Base-by-base conservation (phyloP, 495 filamentous ascomycete species). In the Ramalina intermedia region DNA sequence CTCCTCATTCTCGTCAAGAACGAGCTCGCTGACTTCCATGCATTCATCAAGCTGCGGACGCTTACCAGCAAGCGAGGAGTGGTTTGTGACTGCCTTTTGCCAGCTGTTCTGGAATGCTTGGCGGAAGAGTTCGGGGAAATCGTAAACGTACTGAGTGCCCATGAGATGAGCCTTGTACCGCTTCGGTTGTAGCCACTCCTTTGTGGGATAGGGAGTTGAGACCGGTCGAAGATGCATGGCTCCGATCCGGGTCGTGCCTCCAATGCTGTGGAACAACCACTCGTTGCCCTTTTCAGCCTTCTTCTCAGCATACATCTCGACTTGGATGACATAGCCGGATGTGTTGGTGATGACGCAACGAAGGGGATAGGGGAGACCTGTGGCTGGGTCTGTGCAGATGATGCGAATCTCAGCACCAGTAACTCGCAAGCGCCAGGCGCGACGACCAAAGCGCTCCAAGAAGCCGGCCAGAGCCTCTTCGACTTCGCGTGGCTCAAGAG, bases 91-190 rank as follows among this genome's bases (percentile, higher is more conserved):
- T 46, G 76, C 75, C 62, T 79, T 79, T 56, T 70, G 69, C 91
- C 91, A 98, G 72, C 78, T 85, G 71, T 95, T 96, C 69, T 96
- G 87, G 67, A 94, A 84, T 37, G 91, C 90, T 66, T 96, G 91
- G 60, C 91, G 77, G 84, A 98, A 98, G 29, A 98, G 81, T 72
- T 98, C 93, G 7, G 91, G 91, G 84, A 98, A 98, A 71, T 98
- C 91, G 64, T 98, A 98, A 50, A 95, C 93, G 56, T 95, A 98
- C 64, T 98, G 91, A 16, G 91, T 98, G 56, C 91, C 91, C 89
- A 96, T 96, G 47, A 98, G 63, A 66, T 98, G 91, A 44, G 91
- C 91, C 79, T 93, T 96, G 80, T 96, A 96, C 50, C 91, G 78
- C 79, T 96, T 98, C 52, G 91, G 91, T 69, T 98, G 91, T 53